phyloP scores from a whole-genome alignment of 768 basidiomycete genomes.

The Sporobolomyces phaffii region DNA sequence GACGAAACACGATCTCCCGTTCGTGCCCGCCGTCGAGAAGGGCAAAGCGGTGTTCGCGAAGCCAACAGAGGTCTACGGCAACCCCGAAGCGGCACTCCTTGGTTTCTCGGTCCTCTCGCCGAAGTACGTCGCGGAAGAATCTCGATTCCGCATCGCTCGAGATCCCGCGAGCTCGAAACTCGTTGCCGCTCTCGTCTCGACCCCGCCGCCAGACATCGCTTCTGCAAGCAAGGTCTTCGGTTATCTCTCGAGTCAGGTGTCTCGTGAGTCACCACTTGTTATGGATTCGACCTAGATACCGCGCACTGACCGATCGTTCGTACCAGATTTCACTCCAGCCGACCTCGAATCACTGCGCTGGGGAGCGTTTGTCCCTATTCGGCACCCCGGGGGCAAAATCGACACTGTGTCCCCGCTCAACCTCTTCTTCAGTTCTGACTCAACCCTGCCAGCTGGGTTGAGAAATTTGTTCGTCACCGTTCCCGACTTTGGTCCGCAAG shows the following conservation, averaged over 20 bases:
- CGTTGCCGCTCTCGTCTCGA: constrained; percentile 22
- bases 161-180: constrained; percentile 35
- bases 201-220: constrained; percentile 28
- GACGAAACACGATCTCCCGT: constrained; percentile 58
- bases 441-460: constrained; percentile 22
- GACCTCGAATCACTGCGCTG: constrained; percentile 21
- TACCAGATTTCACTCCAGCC: constrained; percentile 17
- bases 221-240: constrained; percentile 38
- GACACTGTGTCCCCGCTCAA: constrained; percentile 73
- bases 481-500: constrained; percentile 67
- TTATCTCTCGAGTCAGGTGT: constrained; percentile 36
- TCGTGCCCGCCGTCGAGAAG: constrained; percentile 66
- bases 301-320: no score
- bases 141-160: constrained; percentile 29
- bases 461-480: constrained; percentile 22
- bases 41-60: constrained; percentile 53
- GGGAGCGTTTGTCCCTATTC: constrained; percentile 29
- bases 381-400: constrained; percentile 4
- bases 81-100: constrained; percentile 62
- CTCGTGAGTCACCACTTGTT: background rate
- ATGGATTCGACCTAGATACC: no score
- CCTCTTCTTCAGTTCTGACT: constrained; percentile 54
- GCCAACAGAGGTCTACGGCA: constrained; percentile 60
- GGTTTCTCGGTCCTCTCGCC: constrained; percentile 62
- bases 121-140: constrained; percentile 28